Conservation (phyloP, 805 yeast genomes). For the Lachancea lanzarotensis region DNA sequence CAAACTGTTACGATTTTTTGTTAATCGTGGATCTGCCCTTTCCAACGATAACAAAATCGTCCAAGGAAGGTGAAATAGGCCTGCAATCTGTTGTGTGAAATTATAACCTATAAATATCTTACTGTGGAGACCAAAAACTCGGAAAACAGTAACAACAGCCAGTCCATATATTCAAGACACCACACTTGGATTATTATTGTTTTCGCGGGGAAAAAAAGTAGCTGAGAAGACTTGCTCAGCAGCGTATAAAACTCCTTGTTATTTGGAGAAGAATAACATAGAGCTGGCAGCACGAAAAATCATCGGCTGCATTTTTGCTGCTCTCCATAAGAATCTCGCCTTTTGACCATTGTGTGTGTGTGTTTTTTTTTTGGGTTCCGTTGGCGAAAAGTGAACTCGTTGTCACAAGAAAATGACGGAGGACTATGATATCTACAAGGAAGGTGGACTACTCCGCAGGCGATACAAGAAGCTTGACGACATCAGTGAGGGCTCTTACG, state of each 20-base stretch:
- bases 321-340: too few relatives aligned
- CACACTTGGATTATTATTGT: not conserved
- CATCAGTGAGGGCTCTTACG: slow-evolving; percentile 89
- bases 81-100: too few relatives aligned
- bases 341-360: too few relatives aligned
- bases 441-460: slow-evolving; percentile 48
- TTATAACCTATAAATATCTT: too few relatives aligned
- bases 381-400: not conserved
- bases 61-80: too few relatives aligned
- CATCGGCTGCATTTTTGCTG: too few relatives aligned
- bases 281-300: not conserved
- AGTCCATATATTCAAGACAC: not conserved
- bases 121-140: not conserved
- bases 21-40: too few relatives aligned
- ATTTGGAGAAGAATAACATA: not conserved
- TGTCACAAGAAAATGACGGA: slow-evolving; percentile 17
- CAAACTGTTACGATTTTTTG: too few relatives aligned
- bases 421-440: slow-evolving; percentile 37
- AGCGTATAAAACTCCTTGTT: too few relatives aligned
- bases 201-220: not conserved
- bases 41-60: too few relatives aligned
- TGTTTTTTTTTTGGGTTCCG: too few relatives aligned
- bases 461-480: slow-evolving; percentile 65
- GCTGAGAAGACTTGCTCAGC: too few relatives aligned
- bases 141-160: not conserved